Conservation (phyloP, 73 alveolate species). For the Paramecium caudatum region DNA sequence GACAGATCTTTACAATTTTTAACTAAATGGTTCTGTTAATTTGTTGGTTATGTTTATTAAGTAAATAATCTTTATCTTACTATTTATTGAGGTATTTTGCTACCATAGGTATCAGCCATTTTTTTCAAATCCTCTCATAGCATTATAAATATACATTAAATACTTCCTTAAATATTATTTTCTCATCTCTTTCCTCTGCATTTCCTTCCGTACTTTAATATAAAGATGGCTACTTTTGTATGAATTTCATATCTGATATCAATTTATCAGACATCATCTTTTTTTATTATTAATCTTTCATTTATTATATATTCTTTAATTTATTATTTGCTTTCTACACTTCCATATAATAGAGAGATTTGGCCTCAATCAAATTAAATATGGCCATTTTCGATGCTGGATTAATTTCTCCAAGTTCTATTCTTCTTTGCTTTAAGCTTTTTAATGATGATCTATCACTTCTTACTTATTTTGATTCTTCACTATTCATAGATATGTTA, state of each 20-base stretch:
- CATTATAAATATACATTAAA: not conserved
- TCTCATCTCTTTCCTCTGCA: not conserved
- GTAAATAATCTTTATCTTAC: constrained; percentile 5
- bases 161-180: not conserved
- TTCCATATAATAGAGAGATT: constrained; percentile 43
- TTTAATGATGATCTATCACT: constrained; percentile 29
- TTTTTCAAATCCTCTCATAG: not conserved
- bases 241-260: constrained; percentile 13
- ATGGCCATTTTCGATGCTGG: constrained; percentile 7
- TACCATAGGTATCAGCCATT: constrained; percentile 22
- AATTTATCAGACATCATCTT: constrained; percentile 57
- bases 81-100: not conserved
- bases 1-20: constrained; percentile 1
- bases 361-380: constrained; percentile 15
- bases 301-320: constrained; percentile 5
- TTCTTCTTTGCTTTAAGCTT: not conserved
- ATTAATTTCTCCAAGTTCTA: not conserved
- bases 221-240: constrained; percentile 4
- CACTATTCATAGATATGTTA: not conserved
- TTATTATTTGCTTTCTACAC: constrained; percentile 35
- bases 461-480: not conserved
- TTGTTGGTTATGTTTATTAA: not conserved
- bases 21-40: not conserved
- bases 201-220: not conserved
- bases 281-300: constrained; percentile 24